Evolutionary conservation across 768 basidiomycete genomes (phyloP).

Genomic region (Holtermannia corniformis): DNA sequence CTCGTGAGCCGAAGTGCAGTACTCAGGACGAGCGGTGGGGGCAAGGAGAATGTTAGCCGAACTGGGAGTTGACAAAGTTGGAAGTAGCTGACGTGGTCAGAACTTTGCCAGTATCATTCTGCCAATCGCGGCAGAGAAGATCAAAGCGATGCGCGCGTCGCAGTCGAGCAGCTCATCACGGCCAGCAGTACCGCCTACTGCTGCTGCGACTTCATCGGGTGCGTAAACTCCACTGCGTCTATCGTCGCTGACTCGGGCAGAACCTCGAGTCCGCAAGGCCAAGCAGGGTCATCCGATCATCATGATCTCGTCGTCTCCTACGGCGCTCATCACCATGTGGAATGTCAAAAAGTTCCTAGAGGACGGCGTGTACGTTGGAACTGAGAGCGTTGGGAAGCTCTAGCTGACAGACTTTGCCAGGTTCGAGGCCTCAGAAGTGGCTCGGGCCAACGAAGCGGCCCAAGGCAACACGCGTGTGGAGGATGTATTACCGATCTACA

Average conservation of each 20-base stretch:
- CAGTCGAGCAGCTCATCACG: constrained; percentile 43
- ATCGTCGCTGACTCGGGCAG: background rate
- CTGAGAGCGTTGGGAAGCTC: background rate
- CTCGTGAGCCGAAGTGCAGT: constrained; percentile 68
- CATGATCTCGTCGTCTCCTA: constrained; percentile 91
- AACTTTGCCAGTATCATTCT: constrained; percentile 64
- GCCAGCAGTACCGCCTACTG: background rate
- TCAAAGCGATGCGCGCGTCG: constrained; percentile 66
- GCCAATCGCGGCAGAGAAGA: constrained; percentile 58
- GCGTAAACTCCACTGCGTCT: background rate
- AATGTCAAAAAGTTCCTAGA: constrained; percentile 91
- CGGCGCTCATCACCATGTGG: constrained; percentile 92
- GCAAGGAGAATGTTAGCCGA: constrained; percentile 67
- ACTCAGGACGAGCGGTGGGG: constrained; percentile 52
- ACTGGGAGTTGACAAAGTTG: background rate
- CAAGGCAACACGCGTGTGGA: constrained; percentile 27
- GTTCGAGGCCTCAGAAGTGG: constrained; percentile 31
- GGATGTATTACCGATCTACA: constrained; percentile 25
- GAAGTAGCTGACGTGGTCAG: too few species aligned
- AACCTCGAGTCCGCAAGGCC: constrained; percentile 22
- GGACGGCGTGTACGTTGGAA: constrained; percentile 61
- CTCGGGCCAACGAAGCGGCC: constrained; percentile 22
- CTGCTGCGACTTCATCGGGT: background rate
- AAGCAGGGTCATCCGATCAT: constrained; percentile 86
- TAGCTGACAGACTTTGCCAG: constrained; percentile 6